phyloP scores from a whole-genome alignment of 2,329 filamentous ascomycete species.

The Capronia coronata region DNA sequence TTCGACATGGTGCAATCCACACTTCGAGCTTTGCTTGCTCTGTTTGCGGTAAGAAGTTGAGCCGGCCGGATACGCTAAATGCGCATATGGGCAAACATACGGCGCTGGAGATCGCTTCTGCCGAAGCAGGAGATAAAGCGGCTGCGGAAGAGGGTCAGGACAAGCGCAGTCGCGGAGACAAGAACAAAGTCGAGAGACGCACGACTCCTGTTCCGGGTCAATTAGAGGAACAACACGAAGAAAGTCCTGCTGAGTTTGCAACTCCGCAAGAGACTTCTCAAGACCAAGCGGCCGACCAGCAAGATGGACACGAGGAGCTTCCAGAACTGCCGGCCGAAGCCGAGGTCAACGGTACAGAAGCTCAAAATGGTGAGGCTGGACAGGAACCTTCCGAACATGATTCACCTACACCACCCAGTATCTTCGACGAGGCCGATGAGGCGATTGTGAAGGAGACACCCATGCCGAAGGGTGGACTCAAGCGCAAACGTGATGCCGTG shows the following conservation, averaged over 20 bases:
- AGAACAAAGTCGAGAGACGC: background rate
- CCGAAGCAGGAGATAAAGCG: slow-evolving; percentile 7
- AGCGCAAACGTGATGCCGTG: slow-evolving; percentile 13
- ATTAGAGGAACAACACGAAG: slow-evolving; percentile 1
- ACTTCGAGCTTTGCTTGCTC: slow-evolving; percentile 13
- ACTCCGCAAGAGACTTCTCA: slow-evolving; percentile 2
- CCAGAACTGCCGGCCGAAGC: background rate
- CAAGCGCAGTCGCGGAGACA: background rate
- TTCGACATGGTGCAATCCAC: slow-evolving; percentile 21
- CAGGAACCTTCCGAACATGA: slow-evolving; percentile 3
- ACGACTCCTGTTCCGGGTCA: background rate
- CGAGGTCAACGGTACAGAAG: background rate
- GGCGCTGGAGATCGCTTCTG: slow-evolving; percentile 5
- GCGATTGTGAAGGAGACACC: slow-evolving; percentile 7
- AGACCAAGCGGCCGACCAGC: background rate
- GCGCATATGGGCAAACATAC: slow-evolving; percentile 19
- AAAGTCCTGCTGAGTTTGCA: slow-evolving; percentile 3
- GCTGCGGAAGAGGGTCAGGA: background rate
- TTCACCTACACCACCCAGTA: slow-evolving; percentile 5
- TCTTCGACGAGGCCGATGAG: slow-evolving; percentile 11
- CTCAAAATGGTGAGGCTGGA: background rate
- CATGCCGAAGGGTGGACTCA: slow-evolving; percentile 4
- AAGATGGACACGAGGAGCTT: background rate
- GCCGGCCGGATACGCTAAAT: slow-evolving; percentile 12
- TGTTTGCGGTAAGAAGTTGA: slow-evolving; percentile 18